Conservation (phyloP, 345 rosid species). For the Euphorbia tirucalli region DNA sequence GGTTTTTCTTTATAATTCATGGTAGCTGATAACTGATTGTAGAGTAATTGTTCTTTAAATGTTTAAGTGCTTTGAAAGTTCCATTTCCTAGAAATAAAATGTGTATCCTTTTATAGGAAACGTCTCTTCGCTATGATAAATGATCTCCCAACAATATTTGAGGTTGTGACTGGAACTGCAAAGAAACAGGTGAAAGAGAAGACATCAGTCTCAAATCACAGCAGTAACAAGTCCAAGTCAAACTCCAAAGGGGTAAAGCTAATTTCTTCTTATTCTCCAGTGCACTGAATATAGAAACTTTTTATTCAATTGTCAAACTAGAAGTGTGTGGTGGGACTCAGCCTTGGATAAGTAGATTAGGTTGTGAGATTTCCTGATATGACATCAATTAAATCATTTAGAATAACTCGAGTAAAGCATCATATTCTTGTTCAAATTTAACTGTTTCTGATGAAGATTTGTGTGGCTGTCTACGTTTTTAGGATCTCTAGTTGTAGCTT, state of each 20-base stretch:
- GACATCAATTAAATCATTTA: background rate
- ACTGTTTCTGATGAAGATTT: background rate
- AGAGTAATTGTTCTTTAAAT: background rate
- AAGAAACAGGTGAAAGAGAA: constrained; percentile 31
- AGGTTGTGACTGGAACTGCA: constrained; percentile 24
- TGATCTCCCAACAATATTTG: constrained; percentile 31
- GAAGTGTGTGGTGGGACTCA: background rate
- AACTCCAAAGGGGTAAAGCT: constrained; percentile 26
- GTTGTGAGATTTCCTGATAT: background rate
- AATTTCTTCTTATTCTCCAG: background rate
- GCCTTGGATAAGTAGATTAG: background rate
- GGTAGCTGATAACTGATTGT: background rate
- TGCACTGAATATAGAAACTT: background rate
- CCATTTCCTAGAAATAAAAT: background rate
- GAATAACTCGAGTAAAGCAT: background rate
- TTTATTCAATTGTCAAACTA: background rate
- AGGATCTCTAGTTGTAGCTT: background rate
- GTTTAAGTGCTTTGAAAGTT: background rate
- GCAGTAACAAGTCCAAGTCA: constrained; percentile 25
- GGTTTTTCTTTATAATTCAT: constrained; percentile 1
- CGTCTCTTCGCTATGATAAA: constrained; percentile 28
- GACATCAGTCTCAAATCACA: constrained; percentile 25
- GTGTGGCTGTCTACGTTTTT: background rate
- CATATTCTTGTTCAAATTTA: background rate
- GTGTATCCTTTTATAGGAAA: constrained; percentile 21